phyloP scores from a whole-genome alignment of 1,284 basidiomycete species.

The Malassezia obtusa region DNA sequence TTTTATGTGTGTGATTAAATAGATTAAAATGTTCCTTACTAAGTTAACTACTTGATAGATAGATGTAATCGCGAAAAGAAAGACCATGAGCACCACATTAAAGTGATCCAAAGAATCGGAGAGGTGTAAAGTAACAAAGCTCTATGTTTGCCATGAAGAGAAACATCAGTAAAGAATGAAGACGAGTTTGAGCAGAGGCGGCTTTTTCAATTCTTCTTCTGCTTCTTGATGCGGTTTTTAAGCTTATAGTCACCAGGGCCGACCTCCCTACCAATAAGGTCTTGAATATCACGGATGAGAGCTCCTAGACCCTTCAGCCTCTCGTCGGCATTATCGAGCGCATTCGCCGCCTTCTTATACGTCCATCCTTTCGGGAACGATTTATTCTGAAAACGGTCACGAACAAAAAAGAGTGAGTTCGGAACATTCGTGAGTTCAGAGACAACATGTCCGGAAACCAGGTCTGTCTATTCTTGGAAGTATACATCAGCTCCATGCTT shows the following conservation, averaged over 20 bases:
- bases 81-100: no score
- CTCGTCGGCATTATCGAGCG: not conserved
- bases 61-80: no score
- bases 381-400: constrained; percentile 20
- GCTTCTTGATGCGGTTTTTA: not conserved
- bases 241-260: not conserved
- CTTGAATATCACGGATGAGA: not conserved
- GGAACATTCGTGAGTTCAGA: constrained; percentile 21
- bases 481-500: constrained; percentile 1
- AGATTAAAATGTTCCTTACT: no score
- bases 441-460: constrained; percentile 24
- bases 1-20: no score
- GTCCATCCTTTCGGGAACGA: not conserved
- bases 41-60: no score
- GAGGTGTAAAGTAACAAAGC: no score
- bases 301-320: not conserved
- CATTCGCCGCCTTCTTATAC: not conserved
- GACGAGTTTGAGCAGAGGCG: no score
- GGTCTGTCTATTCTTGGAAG: not conserved
- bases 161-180: no score
- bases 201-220: no score
- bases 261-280: not conserved
- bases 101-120: no score
- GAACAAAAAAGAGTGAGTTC: constrained; percentile 20
- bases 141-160: no score